A percentile compares a stretch with the other conserved stretches of the same genome.
phyloP scores from a whole-genome alignment of 2,329 filamentous ascomycete species.

The Dactylellina haptotyla region DNA sequence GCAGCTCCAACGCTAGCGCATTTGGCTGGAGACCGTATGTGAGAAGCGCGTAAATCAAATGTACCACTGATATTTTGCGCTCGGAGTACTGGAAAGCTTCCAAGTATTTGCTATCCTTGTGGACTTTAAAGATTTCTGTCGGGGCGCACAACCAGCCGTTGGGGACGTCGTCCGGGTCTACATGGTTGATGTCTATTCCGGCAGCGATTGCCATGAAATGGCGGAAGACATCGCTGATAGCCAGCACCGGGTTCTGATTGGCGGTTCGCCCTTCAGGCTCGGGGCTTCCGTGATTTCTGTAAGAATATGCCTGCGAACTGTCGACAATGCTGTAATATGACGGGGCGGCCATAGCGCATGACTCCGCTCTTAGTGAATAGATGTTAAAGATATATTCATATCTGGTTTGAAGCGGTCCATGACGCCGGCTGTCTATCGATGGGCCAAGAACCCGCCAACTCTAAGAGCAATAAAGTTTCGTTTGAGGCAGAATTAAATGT shows the following conservation, averaged over 20 bases:
- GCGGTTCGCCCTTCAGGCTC: not conserved
- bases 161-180: conserved; percentile 17
- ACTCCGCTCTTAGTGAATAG: not conserved
- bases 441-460: not conserved
- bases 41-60: conserved; percentile 37
- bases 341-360: not conserved
- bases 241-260: conserved; percentile 15
- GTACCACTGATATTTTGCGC: conserved; percentile 26
- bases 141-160: conserved; percentile 28
- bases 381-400: too few relatives aligned
- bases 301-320: too few relatives aligned
- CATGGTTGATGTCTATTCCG: conserved; percentile 35
- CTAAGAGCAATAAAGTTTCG: not conserved
- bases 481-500: not conserved
- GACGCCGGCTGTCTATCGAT: too few relatives aligned
- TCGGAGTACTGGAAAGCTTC: conserved; percentile 36
- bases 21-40: conserved; percentile 40
- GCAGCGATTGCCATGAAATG: conserved; percentile 26
- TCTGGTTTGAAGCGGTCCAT: too few relatives aligned
- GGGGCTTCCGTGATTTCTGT: not conserved
- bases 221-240: conserved; percentile 19
- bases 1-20: conserved; percentile 33
- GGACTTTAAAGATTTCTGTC: conserved; percentile 13
- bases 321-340: too few relatives aligned
- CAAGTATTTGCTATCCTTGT: conserved; percentile 3